Conservation (phyloP, 1,284 basidiomycete genomes). For the Xanthoconium separans region DNA sequence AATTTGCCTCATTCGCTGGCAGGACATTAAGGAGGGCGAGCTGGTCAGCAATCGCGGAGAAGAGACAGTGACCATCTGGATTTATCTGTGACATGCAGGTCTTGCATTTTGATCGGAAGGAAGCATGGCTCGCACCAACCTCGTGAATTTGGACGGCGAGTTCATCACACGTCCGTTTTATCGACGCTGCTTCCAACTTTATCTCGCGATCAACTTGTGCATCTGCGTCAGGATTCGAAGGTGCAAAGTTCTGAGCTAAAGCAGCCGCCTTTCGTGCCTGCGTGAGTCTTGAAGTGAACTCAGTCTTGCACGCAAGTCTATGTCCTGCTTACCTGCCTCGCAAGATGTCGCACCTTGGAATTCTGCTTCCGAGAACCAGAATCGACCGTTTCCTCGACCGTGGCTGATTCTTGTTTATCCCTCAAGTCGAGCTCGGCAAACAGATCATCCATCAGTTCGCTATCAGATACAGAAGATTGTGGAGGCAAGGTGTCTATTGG, state of each 20-base stretch:
- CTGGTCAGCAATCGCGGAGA: conserved; percentile 91
- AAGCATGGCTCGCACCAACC: conserved; percentile 41
- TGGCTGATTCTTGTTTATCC: conserved; percentile 52
- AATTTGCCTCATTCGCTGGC: conserved; percentile 54
- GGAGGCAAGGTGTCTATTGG: conserved; percentile 24
- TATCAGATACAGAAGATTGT: conserved; percentile 35
- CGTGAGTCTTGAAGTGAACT: conserved; percentile 5
- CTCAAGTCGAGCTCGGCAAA: conserved; percentile 68
- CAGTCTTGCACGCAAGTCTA: background rate
- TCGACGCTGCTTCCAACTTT: conserved; percentile 70
- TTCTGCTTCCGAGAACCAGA: conserved; percentile 52
- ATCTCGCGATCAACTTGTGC: conserved; percentile 69
- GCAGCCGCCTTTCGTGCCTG: conserved; percentile 79
- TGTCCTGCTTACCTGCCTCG: conserved; percentile 63
- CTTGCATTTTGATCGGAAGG: conserved; percentile 2
- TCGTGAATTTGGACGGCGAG: conserved; percentile 71
- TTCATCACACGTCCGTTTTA: conserved; percentile 66
- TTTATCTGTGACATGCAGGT: conserved; percentile 58
- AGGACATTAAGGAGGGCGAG: conserved; percentile 64
- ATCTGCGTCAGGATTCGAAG: conserved; percentile 61
- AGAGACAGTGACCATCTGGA: conserved; percentile 95
- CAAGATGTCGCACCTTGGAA: conserved; percentile 71
- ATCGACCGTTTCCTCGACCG: conserved; percentile 39
- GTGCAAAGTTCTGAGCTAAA: conserved; percentile 57
- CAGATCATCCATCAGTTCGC: conserved; percentile 68